Evolutionary conservation across 1,284 basidiomycete genomes (phyloP), one percentile per base, ranked within the genome.

Genomic region (Mycena sp.): DNA sequence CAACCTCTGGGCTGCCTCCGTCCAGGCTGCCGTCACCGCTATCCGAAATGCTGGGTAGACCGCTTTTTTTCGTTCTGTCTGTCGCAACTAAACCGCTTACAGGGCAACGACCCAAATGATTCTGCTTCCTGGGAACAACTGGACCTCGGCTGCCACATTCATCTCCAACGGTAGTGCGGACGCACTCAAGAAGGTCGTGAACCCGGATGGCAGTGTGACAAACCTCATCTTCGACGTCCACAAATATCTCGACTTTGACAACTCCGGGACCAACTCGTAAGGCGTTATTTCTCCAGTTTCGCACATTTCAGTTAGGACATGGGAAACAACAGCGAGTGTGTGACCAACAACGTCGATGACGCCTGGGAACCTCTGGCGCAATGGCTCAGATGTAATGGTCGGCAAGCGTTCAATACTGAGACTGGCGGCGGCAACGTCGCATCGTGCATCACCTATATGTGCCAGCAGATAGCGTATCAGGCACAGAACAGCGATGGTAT

Each of bases 341-440:
- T 79, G 28, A 87, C 81, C 2, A 81, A 83, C 72, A 85, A 86
- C 74, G 86, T 85, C 61, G 78, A 80, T 26, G 74, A 76, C 32
- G 76, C 82, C 5, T 83, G 85, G 80, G 73, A 71, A 12, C 81
- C 82, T 23, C 80, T 89, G 35, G 78, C 80, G 4, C 68, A 76
- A 38, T 88, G 82, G 81, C 78, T 88, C 12, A 75, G 82, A 30
- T 72, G 72, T 56, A 82, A 86, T 61, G 80, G 79, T n/a, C 81
- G 87, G 41, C 84, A 87, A 68, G 88, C 87, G 6, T 80, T 90
- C 72, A 81, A 87, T 69, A 86, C 85, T 16, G 88, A 89, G 72
- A 87, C 86, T 0, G 87, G 88, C 44, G 64, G 64, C n/a, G 88
- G 86, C 43, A 80, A 87, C 61, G 81, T 80, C 40, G 77, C 77